Evolutionary conservation across 2,329 filamentous ascomycete species (phyloP), one percentile per base, ranked within the genome.

Genomic region (Rasamsonia emersonii): DNA sequence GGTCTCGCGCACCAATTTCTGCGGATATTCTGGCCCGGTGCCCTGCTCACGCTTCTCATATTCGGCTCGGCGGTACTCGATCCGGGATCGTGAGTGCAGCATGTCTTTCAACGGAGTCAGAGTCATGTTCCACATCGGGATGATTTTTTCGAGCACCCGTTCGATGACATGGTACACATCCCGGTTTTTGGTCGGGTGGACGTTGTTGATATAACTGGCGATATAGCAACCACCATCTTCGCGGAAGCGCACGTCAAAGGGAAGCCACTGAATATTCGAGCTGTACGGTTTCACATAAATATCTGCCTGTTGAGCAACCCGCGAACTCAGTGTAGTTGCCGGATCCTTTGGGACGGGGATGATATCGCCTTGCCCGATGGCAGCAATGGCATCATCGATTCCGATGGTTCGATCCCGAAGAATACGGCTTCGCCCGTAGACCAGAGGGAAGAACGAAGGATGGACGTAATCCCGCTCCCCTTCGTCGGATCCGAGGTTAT

Each of bases 381-480:
- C 9, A 2, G 35, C 30, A 4, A 56, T 28, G 10, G 46, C 42
- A 8, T 54, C 47, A 9, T 55, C 45, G 3, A 52, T n/a, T 2
- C 40, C 33, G 18, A 56, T 46, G 10, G 43, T 5, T 18, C 31
- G 42, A 35, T 56, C 43, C 5, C 35, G 37, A 4, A 56, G 50
- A 29, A 52, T 47, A 4, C 48, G 51, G n/a, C 31, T 48, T 19
- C 41, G 43, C n/a, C 53, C 53, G 29, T 52, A 56, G 2, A 53
- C 48, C 0, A 82, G 51, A 0, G 77, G 75, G 41, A 68, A 82
- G 5, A 82, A 58, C 0, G 75, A 81, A 1, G 77, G 76, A 41
- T 82, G 69, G 4, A 82, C 65, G 2, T 82, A 56, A 45, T 82
- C 70, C 1, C 77, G 65, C 2, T 82, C 75, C 37, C 65, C 67